Conservation (phyloP, 345 rosid species). For the Salix udensis region DNA sequence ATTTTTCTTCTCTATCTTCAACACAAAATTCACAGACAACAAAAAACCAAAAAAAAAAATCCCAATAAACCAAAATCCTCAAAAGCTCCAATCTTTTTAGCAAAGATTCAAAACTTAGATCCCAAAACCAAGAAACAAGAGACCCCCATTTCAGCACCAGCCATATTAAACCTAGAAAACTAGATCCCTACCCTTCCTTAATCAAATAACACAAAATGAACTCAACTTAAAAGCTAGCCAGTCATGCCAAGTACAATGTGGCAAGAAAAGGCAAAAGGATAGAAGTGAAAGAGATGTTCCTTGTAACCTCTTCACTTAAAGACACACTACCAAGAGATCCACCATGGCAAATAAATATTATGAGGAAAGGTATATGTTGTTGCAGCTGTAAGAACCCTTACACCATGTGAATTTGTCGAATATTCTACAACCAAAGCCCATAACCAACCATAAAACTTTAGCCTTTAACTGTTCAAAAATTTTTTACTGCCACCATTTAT, state of each 20-base stretch:
- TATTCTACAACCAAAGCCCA: constrained; percentile 16
- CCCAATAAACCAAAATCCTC: constrained; percentile 5
- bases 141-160: constrained; percentile 22
- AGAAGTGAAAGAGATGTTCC: constrained; percentile 2
- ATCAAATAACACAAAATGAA: constrained; percentile 16
- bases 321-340: constrained; percentile 20
- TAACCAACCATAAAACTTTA: constrained; percentile 1
- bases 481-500: constrained; percentile 11
- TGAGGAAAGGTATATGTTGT: constrained; percentile 43
- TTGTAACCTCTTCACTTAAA: constrained; percentile 7
- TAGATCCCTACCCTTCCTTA: constrained; percentile 20
- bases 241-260: constrained; percentile 33
- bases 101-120: constrained; percentile 41
- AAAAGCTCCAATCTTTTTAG: not conserved
- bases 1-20: constrained; percentile 24
- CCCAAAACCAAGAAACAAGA: constrained; percentile 39
- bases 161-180: constrained; percentile 13
- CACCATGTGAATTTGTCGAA: constrained; percentile 42
- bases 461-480: constrained; percentile 6
- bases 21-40: not conserved
- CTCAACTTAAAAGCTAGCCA: constrained; percentile 28
- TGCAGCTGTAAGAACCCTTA: constrained; percentile 30
- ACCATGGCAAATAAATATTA: constrained; percentile 36
- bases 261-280: constrained; percentile 23
- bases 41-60: constrained; percentile 1